Evolutionary conservation across 768 basidiomycete species (phyloP).

Genomic region (Suillus cothurnatus): DNA sequence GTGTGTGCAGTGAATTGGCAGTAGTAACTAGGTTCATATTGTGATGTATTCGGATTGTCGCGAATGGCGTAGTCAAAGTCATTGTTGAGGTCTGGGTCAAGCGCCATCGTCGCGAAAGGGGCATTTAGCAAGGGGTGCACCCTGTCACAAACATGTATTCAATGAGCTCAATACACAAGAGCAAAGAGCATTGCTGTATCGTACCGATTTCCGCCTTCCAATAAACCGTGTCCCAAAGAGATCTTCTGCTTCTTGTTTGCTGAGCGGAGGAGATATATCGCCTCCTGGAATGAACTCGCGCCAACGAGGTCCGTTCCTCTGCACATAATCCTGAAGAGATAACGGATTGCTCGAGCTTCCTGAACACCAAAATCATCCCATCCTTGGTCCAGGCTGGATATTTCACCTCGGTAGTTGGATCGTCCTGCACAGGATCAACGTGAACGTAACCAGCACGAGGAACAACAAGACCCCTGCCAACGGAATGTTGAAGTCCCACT

Average conservation of each 20-base stretch:
- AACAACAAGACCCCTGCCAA: background rate
- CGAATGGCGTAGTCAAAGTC: background rate
- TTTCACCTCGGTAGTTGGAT: background rate
- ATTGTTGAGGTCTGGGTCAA: background rate
- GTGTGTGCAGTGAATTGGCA: too few relatives aligned
- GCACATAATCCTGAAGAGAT: background rate
- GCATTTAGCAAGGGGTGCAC: too few relatives aligned
- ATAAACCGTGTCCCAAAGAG: too few relatives aligned
- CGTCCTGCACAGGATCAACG: background rate
- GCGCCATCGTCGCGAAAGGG: too few relatives aligned
- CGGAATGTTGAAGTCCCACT: background rate
- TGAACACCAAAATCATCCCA: background rate
- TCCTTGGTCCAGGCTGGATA: background rate
- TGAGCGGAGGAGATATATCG: too few relatives aligned
- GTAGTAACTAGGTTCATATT: background rate
- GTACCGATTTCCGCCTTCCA: too few relatives aligned
- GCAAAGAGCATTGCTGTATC: too few relatives aligned
- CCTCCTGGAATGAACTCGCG: too few relatives aligned
- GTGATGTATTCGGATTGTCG: background rate
- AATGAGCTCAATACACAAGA: background rate
- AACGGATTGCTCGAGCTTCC: background rate
- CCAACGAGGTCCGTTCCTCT: too few relatives aligned
- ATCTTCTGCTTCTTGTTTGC: too few relatives aligned
- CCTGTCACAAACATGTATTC: background rate
- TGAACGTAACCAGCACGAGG: background rate